Base-by-base conservation (phyloP, 2,329 filamentous ascomycete genomes). In the Stemphylium vesicarium region DNA sequence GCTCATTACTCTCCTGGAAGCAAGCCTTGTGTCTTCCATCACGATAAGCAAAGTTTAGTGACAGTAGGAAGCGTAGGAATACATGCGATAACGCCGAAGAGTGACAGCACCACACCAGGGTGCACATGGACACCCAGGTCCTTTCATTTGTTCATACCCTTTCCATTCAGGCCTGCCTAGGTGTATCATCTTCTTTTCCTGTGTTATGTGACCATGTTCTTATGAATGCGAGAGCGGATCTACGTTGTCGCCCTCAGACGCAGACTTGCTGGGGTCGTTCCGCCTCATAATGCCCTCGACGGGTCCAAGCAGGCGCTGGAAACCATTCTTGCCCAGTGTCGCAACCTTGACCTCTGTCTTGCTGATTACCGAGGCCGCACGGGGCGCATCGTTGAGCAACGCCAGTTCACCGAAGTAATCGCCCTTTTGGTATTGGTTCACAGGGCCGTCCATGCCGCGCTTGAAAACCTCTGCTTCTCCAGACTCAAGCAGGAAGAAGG, bases 381-480 rank as follows among this genome's bases (percentile, higher is more conserved):
- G 88, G 8, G 95, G 95, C 50, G 92, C 91, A 72, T 99, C 94
- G 65, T 98, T 96, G 65, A 98, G 82, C 71, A 99, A 79, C 6
- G 95, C 95, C 57, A 99, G 82, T 78, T 99, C 95, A 59, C 95
- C 95, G 78, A 99, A 99, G 81, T 95, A 99, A 71, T 97, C 95
- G 26, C 95, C 95, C 77, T 96, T 95, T 61, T 82, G 84, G 77
- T 98, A 98, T 49, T 86, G 82, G 71, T 92, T 91, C 60, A 98
- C 88, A 2, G 88, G 82, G 55, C 85, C 81, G 18, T 87, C 82
- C 15, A 82, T 79, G 35, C 88, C 91, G n/a, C 85, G 82, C 79
- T 94, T 96, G 81, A 86, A 92, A 1, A 92, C 94, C 65, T 92
- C 89, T 8, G 93, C 94, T 72, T 94, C 88, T 36, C 95, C 95